A percentile compares a stretch with the other conserved stretches of the same genome.
Conservation (phyloP, 2,329 filamentous ascomycete genomes). For the Phialocephala subalpina region DNA sequence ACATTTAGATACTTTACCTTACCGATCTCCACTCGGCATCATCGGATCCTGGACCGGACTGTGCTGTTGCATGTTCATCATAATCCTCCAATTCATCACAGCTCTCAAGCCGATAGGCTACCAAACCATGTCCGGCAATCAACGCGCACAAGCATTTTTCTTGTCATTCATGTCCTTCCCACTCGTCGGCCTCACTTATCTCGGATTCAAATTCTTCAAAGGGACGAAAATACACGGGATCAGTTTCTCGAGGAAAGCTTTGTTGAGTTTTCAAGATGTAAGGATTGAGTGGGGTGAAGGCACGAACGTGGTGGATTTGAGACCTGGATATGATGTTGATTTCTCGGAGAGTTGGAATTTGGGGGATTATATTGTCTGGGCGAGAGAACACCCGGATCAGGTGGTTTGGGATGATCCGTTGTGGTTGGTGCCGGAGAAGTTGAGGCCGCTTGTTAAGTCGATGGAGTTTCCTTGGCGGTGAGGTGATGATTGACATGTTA, state of each 20-base stretch:
- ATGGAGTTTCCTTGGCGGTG: constrained; percentile 7
- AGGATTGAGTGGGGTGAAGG: constrained; percentile 3
- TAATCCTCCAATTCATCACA: constrained; percentile 33
- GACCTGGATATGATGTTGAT: neutral
- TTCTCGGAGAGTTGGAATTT: neutral
- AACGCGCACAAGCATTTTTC: constrained; percentile 8
- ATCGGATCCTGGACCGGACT: constrained; percentile 68
- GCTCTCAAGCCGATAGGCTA: constrained; percentile 4
- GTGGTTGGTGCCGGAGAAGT: neutral
- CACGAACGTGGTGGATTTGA: constrained; percentile 6
- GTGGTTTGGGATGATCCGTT: constrained; percentile 1
- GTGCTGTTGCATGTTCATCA: constrained; percentile 54
- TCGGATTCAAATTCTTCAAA: constrained; percentile 12
- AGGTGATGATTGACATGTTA: neutral
- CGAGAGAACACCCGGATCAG: neutral
- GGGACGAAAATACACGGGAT: constrained; percentile 10
- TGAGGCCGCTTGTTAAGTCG: neutral
- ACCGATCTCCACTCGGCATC: constrained; percentile 63
- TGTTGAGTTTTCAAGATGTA: neutral
- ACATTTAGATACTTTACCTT: constrained; percentile 67
- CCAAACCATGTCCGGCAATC: neutral
- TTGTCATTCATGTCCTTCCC: constrained; percentile 7
- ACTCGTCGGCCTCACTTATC: neutral
- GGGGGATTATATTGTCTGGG: neutral
- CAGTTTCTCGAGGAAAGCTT: neutral